A percentile compares a stretch with the other conserved stretches of the same genome.
Conservation (phyloP, 805 yeast species). For the Wickerhamiella sorbophila region DNA sequence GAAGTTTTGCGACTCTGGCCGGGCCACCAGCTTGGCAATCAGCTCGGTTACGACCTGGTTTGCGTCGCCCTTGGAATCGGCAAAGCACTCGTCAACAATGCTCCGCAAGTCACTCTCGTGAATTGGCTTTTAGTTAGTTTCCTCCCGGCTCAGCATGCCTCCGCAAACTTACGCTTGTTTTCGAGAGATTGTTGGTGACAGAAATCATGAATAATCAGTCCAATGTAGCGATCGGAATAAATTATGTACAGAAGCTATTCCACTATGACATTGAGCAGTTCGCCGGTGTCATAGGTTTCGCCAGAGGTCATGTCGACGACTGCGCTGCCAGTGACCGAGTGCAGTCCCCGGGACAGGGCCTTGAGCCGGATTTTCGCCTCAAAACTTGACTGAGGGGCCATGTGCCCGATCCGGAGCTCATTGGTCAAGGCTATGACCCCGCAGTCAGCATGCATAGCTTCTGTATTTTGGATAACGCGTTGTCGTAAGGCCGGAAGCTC, state of each 20-base stretch:
- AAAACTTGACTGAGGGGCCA: conserved; percentile 46
- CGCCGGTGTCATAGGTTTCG: conserved; percentile 57
- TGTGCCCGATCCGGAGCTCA: conserved; percentile 48
- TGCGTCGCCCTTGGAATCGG: not conserved
- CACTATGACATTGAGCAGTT: conserved; percentile 54
- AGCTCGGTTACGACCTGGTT: conserved; percentile 7
- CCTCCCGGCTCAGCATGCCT: not conserved
- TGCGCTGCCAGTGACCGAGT: conserved; percentile 48
- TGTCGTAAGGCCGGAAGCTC: conserved; percentile 6
- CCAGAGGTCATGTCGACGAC: conserved; percentile 50
- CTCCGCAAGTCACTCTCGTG: conserved; percentile 8
- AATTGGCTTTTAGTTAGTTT: conserved; percentile 8
- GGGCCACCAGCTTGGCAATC: conserved; percentile 6
- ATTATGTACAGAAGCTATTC: not conserved
- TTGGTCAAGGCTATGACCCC: conserved; percentile 54
- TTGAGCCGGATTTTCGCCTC: conserved; percentile 48
- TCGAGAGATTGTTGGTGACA: conserved; percentile 10
- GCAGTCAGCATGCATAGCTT: conserved; percentile 20
- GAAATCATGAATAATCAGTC: conserved; percentile 5
- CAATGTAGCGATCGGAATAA: not conserved
- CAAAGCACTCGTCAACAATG: conserved; percentile 7
- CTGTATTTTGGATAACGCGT: conserved; percentile 5
- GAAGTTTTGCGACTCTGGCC: conserved; percentile 13
- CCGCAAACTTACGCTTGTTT: conserved; percentile 10
- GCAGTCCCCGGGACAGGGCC: conserved; percentile 52